Conservation (phyloP, 2,329 filamentous ascomycete genomes). For the Alternaria triticina region DNA sequence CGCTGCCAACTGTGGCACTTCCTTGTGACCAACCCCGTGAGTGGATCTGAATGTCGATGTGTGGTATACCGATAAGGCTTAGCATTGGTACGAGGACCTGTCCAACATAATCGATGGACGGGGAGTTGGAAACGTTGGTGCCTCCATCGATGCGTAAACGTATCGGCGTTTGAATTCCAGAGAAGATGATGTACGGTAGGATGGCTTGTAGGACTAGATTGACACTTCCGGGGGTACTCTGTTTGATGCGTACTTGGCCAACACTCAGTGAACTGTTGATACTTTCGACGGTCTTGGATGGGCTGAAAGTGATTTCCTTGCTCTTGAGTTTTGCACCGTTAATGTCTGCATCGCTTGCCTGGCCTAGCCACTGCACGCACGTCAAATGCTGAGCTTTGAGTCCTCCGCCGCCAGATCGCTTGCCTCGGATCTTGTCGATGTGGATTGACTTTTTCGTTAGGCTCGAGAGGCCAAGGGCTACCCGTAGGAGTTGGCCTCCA, state of each 20-base stretch:
- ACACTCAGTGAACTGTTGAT: not conserved
- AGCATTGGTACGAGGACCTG: constrained; percentile 64
- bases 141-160: constrained; percentile 60
- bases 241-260: constrained; percentile 44
- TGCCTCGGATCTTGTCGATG: constrained; percentile 62
- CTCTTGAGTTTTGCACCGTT: constrained; percentile 53
- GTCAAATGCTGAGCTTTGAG: constrained; percentile 65
- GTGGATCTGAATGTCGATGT: constrained; percentile 51
- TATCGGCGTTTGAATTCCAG: constrained; percentile 20
- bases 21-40: constrained; percentile 63
- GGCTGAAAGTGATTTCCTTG: constrained; percentile 50
- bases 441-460: constrained; percentile 58
- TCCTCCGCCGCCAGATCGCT: constrained; percentile 58
- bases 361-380: constrained; percentile 60
- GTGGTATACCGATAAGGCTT: constrained; percentile 57
- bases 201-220: constrained; percentile 65
- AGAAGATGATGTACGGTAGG: constrained; percentile 63
- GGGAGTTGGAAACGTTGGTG: constrained; percentile 63
- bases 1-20: constrained; percentile 53
- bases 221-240: constrained; percentile 57
- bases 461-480: constrained; percentile 62
- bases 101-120: constrained; percentile 62
- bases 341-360: constrained; percentile 55
- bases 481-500: constrained; percentile 66
- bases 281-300: not conserved